phyloP scores from a whole-genome alignment of 805 yeast genomes.

The Saturnispora besseyi region DNA sequence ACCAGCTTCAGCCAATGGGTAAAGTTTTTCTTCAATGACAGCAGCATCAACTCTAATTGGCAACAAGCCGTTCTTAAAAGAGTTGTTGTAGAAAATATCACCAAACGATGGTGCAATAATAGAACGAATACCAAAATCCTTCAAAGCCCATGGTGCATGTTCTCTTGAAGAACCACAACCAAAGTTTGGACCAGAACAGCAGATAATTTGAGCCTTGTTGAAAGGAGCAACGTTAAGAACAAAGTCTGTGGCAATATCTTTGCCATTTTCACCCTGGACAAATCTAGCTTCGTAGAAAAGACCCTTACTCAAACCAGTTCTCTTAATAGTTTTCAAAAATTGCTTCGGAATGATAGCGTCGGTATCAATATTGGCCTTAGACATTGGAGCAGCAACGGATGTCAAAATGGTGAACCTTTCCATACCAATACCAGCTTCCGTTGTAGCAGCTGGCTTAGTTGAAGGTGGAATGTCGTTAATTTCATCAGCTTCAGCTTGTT shows the following conservation, averaged over 20 bases:
- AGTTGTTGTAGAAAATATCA: slow-evolving; percentile 95
- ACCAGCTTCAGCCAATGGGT: slow-evolving; percentile 75
- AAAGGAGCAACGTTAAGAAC: slow-evolving; percentile 81
- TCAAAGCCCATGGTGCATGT: slow-evolving; percentile 99
- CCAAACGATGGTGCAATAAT: slow-evolving; percentile 98
- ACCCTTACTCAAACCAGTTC: slow-evolving; percentile 87
- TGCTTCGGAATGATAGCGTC: slow-evolving; percentile 99
- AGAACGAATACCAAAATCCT: slow-evolving; percentile 92
- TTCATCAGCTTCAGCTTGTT: slow-evolving; percentile 40
- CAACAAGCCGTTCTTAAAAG: slow-evolving; percentile 89
- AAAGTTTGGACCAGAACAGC: slow-evolving; percentile 93
- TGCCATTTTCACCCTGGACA: slow-evolving; percentile 56
- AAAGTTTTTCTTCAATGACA: slow-evolving; percentile 57
- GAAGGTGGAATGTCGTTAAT: slow-evolving; percentile 57
- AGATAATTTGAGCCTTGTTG: slow-evolving; percentile 68
- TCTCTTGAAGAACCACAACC: slow-evolving; percentile 99
- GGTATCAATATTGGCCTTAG: slow-evolving; percentile 92
- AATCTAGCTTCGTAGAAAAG: slow-evolving; percentile 88
- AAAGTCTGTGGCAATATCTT: slow-evolving; percentile 79
- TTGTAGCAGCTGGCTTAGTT: slow-evolving; percentile 31
- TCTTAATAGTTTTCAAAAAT: slow-evolving; percentile 92
- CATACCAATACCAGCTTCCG: slow-evolving; percentile 41
- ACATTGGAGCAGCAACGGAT: slow-evolving; percentile 90
- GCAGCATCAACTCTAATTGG: slow-evolving; percentile 88
- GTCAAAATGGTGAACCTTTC: slow-evolving; percentile 67